A percentile compares a stretch with the other conserved stretches of the same genome.
These are phyloP conservation scores for Candida nonsorbophila DNA, from an alignment of 805 yeast species.

Conservation along the genomic window DNA sequence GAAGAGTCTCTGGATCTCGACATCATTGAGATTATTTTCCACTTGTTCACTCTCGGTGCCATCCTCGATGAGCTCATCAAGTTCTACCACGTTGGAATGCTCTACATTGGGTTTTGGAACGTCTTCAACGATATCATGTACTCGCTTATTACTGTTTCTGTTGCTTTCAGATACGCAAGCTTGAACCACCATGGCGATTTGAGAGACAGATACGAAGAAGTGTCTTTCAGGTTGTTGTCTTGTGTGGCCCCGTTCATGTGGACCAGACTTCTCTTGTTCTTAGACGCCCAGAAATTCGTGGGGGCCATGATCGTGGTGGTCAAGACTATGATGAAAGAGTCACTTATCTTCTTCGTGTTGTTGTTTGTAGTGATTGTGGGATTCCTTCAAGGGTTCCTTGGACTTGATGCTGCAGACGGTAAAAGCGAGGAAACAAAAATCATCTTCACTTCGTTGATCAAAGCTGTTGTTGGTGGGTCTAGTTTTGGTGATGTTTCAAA, in stretches of 20 bases:
- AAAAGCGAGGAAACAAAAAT: constrained; percentile 65
- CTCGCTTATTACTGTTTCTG: constrained; percentile 45
- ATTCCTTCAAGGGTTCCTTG: constrained; percentile 81
- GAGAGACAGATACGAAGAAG: constrained; percentile 40
- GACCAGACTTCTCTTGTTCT: constrained; percentile 68
- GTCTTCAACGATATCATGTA: constrained; percentile 73
- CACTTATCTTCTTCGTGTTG: constrained; percentile 74
- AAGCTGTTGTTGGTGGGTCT: constrained; percentile 72
- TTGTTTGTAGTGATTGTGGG: constrained; percentile 69
- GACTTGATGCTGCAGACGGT: constrained; percentile 86
- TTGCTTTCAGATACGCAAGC: constrained; percentile 49
- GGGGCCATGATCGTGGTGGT: constrained; percentile 87
- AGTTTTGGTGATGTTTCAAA: constrained; percentile 63
- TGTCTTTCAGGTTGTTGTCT: constrained; percentile 66
- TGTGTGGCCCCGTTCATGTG: constrained; percentile 86
- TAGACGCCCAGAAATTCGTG: constrained; percentile 76
- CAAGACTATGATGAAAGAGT: constrained; percentile 83
- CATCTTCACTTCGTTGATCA: constrained; percentile 58
- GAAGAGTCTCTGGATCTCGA: constrained; percentile 26
- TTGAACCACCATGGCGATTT: constrained; percentile 15
- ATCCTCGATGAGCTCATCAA: constrained; percentile 64
- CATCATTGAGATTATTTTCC: constrained; percentile 51
- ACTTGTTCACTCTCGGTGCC: constrained; percentile 62
- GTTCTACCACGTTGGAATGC: constrained; percentile 69
- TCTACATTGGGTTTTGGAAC: constrained; percentile 73